Conservation (phyloP, 805 yeast genomes). For the Candida adriatica region DNA sequence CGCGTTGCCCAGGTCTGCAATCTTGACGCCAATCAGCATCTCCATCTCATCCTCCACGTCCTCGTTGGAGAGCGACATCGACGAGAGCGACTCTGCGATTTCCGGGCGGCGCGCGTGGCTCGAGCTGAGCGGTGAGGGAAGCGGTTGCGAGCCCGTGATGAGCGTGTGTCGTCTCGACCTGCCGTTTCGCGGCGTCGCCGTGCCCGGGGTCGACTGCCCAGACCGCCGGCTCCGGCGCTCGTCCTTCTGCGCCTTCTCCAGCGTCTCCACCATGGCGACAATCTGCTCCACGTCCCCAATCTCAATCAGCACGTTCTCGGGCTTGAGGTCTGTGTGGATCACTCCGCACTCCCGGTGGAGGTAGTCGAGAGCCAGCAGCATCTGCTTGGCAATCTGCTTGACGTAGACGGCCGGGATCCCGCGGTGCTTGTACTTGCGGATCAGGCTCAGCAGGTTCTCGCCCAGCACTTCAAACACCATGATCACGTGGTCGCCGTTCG, state of each 20-base stretch:
- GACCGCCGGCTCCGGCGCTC: slow-evolving; percentile 31
- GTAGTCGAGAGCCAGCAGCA: slow-evolving; percentile 64
- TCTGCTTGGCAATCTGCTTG: slow-evolving; percentile 75
- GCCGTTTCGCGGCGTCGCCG: slow-evolving; percentile 22
- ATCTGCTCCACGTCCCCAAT: slow-evolving; percentile 80
- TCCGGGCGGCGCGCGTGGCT: slow-evolving; percentile 18
- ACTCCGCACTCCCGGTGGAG: slow-evolving; percentile 69
- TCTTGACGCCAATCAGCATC: slow-evolving; percentile 68
- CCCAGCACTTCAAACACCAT: slow-evolving; percentile 98
- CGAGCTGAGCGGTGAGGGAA: slow-evolving; percentile 80
- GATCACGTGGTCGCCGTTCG: slow-evolving; percentile 87
- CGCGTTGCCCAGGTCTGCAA: slow-evolving; percentile 81
- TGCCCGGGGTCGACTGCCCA: slow-evolving; percentile 11
- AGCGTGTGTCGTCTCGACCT: slow-evolving; percentile 66
- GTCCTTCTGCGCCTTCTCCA: slow-evolving; percentile 44
- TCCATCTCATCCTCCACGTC: slow-evolving; percentile 3
- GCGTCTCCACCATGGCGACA: slow-evolving; percentile 57
- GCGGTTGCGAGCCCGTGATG: slow-evolving; percentile 87
- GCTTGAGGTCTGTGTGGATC: slow-evolving; percentile 68
- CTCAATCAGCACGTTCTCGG: slow-evolving; percentile 71
- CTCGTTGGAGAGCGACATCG: slow-evolving; percentile 30
- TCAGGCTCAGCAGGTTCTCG: slow-evolving; percentile 81
- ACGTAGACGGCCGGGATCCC: slow-evolving; percentile 75
- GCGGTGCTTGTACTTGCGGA: slow-evolving; percentile 67
- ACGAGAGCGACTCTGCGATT: slow-evolving; percentile 32